Base-by-base conservation (phyloP, 768 basidiomycete genomes). In the Mycena galericulata region DNA sequence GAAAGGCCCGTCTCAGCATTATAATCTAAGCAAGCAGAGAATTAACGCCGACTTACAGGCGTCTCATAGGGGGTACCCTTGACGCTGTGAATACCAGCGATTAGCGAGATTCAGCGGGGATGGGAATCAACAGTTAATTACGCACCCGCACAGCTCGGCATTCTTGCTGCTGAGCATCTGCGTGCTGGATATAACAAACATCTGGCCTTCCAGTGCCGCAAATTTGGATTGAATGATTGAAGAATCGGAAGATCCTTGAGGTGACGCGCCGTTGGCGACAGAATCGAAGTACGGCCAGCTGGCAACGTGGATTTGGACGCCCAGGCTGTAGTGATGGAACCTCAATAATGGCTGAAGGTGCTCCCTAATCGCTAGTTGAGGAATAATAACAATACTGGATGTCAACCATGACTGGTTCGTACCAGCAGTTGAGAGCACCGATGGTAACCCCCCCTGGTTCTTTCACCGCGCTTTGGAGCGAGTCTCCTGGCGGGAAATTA, bases 341-440 rank as follows among this genome's bases (percentile, higher is more conserved):
- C 66, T 58, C 55, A 73, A 36, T 27, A 73, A 54, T 4, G 72
- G 72, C 43, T 73, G 72, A 8, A 71, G 64, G 36, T 73, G 70
- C 61, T 73, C 72, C 72, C 72, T 72, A 30, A 9, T 22, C 6
- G 5, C 17, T 55, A 4, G 29, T 34, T 18, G 15, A 24, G 34
- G 11, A 12, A 10, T n/a, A n/a, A n/a, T n/a, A n/a, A n/a, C n/a
- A n/a, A n/a, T n/a, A n/a, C n/a, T n/a, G n/a, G n/a, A n/a, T n/a
- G n/a, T n/a, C n/a, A n/a, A n/a, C n/a, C n/a, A n/a, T n/a, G n/a
- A n/a, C n/a, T n/a, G n/a, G n/a, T n/a, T n/a, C n/a, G n/a, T 59
- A 72, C 72, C 72, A 73, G 65, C 72, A 73, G 24, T 65, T 70
- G 3, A 73, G 32, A 26, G 49, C 46, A 36, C 69, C 69, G 30